Evolutionary conservation across 768 basidiomycete species (phyloP).

Genomic region (Pisolithus albus): DNA sequence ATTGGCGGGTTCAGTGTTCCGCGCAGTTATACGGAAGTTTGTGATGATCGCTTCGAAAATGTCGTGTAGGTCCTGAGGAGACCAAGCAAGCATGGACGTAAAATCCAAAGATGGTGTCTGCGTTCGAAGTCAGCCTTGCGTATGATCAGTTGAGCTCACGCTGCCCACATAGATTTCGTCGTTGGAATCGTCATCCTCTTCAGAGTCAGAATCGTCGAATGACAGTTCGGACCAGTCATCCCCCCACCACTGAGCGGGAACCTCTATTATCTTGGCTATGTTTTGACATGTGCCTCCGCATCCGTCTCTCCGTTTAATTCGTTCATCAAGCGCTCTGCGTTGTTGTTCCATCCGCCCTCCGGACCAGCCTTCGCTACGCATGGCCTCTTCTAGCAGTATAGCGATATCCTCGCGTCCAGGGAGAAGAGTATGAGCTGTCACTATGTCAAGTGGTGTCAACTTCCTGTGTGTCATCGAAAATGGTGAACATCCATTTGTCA

Average conservation of each 20-base stretch:
- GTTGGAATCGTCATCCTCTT: constrained; percentile 44
- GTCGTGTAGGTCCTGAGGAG: constrained; percentile 66
- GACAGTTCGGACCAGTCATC: constrained; percentile 39
- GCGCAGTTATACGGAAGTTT: constrained; percentile 62
- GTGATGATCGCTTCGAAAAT: constrained; percentile 80
- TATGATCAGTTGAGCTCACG: background rate
- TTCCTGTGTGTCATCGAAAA: constrained; percentile 70
- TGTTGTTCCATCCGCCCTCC: constrained; percentile 70
- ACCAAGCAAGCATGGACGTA: constrained; percentile 90
- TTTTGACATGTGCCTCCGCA: constrained; percentile 52
- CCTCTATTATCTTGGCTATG: constrained; percentile 49
- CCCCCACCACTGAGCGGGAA: constrained; percentile 64
- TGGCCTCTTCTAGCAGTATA: constrained; percentile 81
- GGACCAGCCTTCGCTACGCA: constrained; percentile 79
- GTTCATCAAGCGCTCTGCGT: constrained; percentile 53
- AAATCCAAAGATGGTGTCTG: constrained; percentile 74
- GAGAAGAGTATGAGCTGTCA: constrained; percentile 74
- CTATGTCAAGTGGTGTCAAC: constrained; percentile 82
- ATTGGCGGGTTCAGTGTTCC: constrained; percentile 84
- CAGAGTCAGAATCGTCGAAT: constrained; percentile 40
- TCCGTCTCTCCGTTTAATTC: constrained; percentile 44
- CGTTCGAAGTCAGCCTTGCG: constrained; percentile 15
- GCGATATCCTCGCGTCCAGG: constrained; percentile 83
- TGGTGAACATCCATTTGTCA: constrained; percentile 88
- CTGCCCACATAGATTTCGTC: constrained; percentile 43